Base-by-base conservation (phyloP, 108 stramenopile genomes). In the Nannochloropsis gaditana region DNA sequence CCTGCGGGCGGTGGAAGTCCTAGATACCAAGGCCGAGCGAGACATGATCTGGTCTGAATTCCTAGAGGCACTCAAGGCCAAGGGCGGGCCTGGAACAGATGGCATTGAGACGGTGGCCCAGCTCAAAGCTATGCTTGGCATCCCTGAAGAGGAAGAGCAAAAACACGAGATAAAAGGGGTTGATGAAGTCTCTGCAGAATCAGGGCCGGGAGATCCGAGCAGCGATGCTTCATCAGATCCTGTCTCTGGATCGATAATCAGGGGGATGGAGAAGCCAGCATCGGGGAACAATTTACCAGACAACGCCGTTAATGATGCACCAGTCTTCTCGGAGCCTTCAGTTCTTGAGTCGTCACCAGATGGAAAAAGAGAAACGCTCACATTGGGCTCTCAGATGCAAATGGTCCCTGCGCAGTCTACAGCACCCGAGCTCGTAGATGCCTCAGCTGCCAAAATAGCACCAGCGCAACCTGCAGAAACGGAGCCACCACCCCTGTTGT, bases 1-100 rank as follows among this genome's bases (percentile, higher is more conserved):
- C 82, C 21, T 82, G 82, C 17, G 45, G 82, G 82, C 82, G 59
- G 59, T 73, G 59, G 59, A 73, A n/a, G 59, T 73, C 4, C 59
- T 73, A n/a, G 59, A n/a, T 15, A 73, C 19, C 59, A 73, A 73
- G 59, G 15, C 59, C 2, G 59, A 73, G 59, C 59, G 59, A n/a
- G 59, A 73, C n/a, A n/a, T 73, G 59, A 73, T 73, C n/a, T 73
- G 59, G 59, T 15, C 59, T n/a, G 59, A 73, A n/a, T 73, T 73
- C 59, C n/a, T 73, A n/a, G 59, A 73, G 59, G 59, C 59, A n/a
- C 59, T 73, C 59, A 73, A 73, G 59, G 59, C 59, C 19, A 73
- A 73, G 0, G 59, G 59, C 15, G 59, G 59, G 59, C 19, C 19
- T 15, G 59, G 5, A n/a, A 6, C 59, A n/a, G 59, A 73, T 15